Base-by-base conservation (phyloP, 805 yeast species). In the Starmerella floris region DNA sequence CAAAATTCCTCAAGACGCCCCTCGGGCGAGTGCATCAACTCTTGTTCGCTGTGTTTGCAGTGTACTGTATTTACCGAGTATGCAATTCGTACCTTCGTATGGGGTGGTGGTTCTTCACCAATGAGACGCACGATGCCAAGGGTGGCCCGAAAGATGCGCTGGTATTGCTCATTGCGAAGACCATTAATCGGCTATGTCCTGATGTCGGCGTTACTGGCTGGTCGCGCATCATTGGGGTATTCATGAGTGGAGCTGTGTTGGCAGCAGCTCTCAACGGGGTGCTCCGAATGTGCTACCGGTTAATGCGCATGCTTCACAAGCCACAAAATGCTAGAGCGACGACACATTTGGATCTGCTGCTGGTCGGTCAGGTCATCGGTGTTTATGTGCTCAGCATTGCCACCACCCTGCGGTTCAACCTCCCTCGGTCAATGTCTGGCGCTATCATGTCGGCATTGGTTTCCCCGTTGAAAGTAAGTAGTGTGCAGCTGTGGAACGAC, bases 41-140 rank as follows among this genome's bases (percentile, higher is more conserved):
- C 17, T 43, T 55, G 10, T 62, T 59, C 45, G 47, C 52, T 5
- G 44, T 56, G 8, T 65, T 65, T 43, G 58, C 69, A 6, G 31
- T 60, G 8, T 65, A 65, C 55, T 65, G 70, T 44, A 51, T 65
- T 10, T 65, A 66, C 54, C 52, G 69, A n/a, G 55, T 65, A 13
- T 31, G 56, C 39, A 63, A 56, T 40, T 55, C 60, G 13, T 50
- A 45, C 35, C 25, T 51, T 10, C 49, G 58, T 9, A 30, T 54
- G 48, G 47, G 48, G 15, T 54, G 58, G 58, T 54, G 50, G 48
- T 22, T 52, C 17, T 35, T 48, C 41, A 19, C 41, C 13, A 41
- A 38, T 23, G 30, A 40, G 6, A 44, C 41, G 2, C 37, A 35
- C 17, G 43, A 31, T 17, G 40, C 44, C 8, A 15, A 27, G 3